Evolutionary conservation across 257 asterid genomes (phyloP).

Genomic region (Solanum corneliomulleri): DNA sequence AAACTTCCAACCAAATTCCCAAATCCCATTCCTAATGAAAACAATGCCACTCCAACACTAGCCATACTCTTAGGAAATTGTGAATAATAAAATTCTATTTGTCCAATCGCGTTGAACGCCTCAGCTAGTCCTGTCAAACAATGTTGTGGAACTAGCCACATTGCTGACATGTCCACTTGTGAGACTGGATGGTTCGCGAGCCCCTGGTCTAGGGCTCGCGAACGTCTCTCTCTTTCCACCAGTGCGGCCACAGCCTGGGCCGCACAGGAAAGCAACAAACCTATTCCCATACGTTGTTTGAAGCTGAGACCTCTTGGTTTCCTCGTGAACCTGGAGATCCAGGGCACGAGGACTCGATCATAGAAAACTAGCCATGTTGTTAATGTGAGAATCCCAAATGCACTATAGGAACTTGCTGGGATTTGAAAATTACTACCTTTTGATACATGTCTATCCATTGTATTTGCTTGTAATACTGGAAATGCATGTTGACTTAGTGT

Average conservation of each 20-base stretch:
- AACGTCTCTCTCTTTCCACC: conserved; percentile 46
- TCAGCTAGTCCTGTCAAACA: conserved; percentile 44
- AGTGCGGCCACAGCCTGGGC: conserved; percentile 34
- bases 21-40: conserved; percentile 33
- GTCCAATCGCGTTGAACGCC: conserved; percentile 62
- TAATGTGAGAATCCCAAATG: conserved; percentile 30
- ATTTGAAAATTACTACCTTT: conserved; percentile 25
- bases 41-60: conserved; percentile 49
- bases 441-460: conserved; percentile 34
- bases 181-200: conserved; percentile 14
- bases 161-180: conserved; percentile 47
- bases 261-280: conserved; percentile 39
- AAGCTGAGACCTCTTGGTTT: conserved; percentile 38
- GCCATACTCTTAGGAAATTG: conserved; percentile 61
- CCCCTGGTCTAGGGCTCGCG: conserved; percentile 31
- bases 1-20: conserved; percentile 42
- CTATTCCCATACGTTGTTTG: conserved; percentile 45
- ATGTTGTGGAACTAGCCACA: conserved; percentile 58
- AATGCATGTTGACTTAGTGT: conserved; percentile 47
- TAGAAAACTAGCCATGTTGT: conserved; percentile 47
- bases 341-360: conserved; percentile 43
- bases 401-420: conserved; percentile 41
- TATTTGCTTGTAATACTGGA: conserved; percentile 50
- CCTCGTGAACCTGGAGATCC: conserved; percentile 26
- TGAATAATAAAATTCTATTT: conserved; percentile 44